Evolutionary conservation across 179 eudicot species (phyloP), one percentile per base, ranked within the genome.

Genomic region (Spergularia azorica): DNA sequence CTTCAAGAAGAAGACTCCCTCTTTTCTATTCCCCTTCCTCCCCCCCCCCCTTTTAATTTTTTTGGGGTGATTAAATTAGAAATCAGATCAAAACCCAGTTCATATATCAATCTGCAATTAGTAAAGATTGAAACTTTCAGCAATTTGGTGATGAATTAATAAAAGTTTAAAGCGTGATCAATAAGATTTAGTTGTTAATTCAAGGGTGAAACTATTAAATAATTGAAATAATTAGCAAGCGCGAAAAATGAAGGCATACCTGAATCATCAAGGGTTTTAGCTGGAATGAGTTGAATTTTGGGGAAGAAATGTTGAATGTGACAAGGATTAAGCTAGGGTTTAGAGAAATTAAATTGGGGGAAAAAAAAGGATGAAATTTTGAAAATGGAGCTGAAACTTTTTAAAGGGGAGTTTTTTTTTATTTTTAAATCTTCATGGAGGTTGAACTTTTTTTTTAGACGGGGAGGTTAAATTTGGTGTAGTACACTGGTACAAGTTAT

Each of bases 21-120:
- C 39, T 36, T 36, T 36, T 36, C 32, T 26, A 26, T 26, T 26
- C 32, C 32, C 32, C 32, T 21, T 26, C 32, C 32, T 7, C 7
- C 5, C 5, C 5, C 20, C 26, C 64, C 64, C 64, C 13, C 1
- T 11, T 21, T 5, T 18, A 11, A 21, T 9, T 18, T 61, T 11
- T 18, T 18, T 46, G 50, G 32, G 39, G 9, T 67, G 36, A 67
- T 67, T 56, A 50, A 48, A 69, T 69, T 52, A 41, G 3, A 26
- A 51, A 69, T 51, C 43, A 11, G 39, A 69, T 52, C 38, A 41
- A 69, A 21, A 52, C 59, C 72, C 72, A 69, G 43, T 51, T 48
- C 16, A 21, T 4, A 67, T 67, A n/a, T 67, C 32, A 67, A 10
- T 7, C 7, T 9, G 4, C 15, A 43, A 43, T 67, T 9, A 17